Conservation (phyloP, 352 stramenopile genomes). For the Phytophthora pluvialis region DNA sequence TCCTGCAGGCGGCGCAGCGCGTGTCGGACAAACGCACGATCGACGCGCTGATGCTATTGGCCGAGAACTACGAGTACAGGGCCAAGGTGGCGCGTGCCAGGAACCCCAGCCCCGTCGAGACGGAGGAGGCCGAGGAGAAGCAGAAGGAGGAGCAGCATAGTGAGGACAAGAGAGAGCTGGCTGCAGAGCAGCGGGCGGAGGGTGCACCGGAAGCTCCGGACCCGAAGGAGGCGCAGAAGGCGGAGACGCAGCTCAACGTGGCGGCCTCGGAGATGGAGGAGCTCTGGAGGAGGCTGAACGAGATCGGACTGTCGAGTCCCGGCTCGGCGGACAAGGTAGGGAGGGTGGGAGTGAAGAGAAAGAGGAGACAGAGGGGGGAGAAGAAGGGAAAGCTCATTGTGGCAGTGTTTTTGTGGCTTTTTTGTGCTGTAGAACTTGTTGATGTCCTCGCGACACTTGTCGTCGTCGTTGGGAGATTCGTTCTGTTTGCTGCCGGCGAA, state of each 20-base stretch:
- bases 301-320: slow-evolving; percentile 72
- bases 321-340: slow-evolving; percentile 68
- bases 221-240: slow-evolving; percentile 43
- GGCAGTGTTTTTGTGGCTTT: not conserved
- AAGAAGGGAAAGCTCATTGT: not conserved
- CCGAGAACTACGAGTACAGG: slow-evolving; percentile 83
- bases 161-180: slow-evolving; percentile 11
- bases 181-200: not conserved
- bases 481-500: slow-evolving; percentile 85
- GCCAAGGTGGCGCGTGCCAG: slow-evolving; percentile 62
- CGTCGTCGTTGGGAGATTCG: slow-evolving; percentile 83
- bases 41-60: slow-evolving; percentile 70
- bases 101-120: slow-evolving; percentile 35
- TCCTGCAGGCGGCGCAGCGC: slow-evolving; percentile 61
- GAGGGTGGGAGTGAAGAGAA: slow-evolving; percentile 15
- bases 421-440: slow-evolving; percentile 58
- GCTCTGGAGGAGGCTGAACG: slow-evolving; percentile 77
- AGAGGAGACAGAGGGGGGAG: not conserved
- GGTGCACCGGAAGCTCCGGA: slow-evolving; percentile 19
- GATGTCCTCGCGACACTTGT: slow-evolving; percentile 81
- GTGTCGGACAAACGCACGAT: slow-evolving; percentile 74
- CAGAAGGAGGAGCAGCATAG: slow-evolving; percentile 4
- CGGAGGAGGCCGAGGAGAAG: slow-evolving; percentile 16
- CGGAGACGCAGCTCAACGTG: slow-evolving; percentile 68
- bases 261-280: slow-evolving; percentile 86